These are phyloP conservation scores for Ogataea nonfermentans DNA, from an alignment of 805 yeast genomes.

Conservation along the genomic window DNA sequence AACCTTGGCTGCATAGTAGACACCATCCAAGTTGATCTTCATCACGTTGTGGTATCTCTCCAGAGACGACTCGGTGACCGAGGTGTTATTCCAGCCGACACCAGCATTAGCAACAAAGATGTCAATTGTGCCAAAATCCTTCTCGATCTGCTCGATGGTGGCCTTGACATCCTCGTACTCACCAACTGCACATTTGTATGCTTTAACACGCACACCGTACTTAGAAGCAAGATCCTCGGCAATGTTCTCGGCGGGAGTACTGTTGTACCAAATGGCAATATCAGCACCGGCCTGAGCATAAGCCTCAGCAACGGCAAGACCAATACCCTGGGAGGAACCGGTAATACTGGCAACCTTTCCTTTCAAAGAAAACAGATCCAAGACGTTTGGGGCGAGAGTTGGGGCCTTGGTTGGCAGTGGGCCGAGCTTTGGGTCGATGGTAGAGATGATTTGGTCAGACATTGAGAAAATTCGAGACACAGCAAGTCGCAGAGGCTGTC, in stretches of 20 bases:
- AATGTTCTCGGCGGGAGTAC: slow-evolving; percentile 59
- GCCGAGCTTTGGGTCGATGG: slow-evolving; percentile 13
- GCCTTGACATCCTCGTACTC: slow-evolving; percentile 34
- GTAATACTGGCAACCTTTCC: slow-evolving; percentile 82
- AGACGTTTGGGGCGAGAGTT: slow-evolving; percentile 46
- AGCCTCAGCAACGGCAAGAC: slow-evolving; percentile 77
- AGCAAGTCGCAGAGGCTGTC: neutral
- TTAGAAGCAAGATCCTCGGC: slow-evolving; percentile 54
- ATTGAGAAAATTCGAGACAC: neutral
- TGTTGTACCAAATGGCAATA: slow-evolving; percentile 67
- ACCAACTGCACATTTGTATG: slow-evolving; percentile 60
- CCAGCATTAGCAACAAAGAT: slow-evolving; percentile 45
- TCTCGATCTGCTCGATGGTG: slow-evolving; percentile 31
- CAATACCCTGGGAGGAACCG: slow-evolving; percentile 82
- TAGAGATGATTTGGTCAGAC: neutral
- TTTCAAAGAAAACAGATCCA: slow-evolving; percentile 71
- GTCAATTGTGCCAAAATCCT: slow-evolving; percentile 37
- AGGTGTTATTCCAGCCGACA: slow-evolving; percentile 33
- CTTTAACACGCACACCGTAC: slow-evolving; percentile 61
- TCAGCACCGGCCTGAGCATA: slow-evolving; percentile 88
- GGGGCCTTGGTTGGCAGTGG: slow-evolving; percentile 51
- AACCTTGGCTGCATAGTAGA: slow-evolving; percentile 46
- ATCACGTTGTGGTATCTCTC: slow-evolving; percentile 37
- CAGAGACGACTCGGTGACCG: slow-evolving; percentile 40
- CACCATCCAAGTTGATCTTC: slow-evolving; percentile 46